A percentile compares a stretch with the other conserved stretches of the same genome.
These are phyloP conservation scores for Senna siamea DNA, from an alignment of 306 rosid species.

Conservation along the genomic window DNA sequence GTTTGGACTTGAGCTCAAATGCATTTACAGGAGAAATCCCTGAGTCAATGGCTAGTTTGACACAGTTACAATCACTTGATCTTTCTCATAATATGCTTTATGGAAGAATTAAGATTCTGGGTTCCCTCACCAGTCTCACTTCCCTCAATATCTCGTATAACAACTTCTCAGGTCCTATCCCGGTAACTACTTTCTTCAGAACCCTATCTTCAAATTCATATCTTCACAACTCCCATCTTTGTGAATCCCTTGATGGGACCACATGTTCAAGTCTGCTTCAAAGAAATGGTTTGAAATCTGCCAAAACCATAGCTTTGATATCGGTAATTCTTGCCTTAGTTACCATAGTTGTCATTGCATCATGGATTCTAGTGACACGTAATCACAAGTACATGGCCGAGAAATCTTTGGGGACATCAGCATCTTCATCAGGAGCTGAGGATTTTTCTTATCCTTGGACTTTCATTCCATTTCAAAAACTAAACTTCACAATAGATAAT, in stretches of 20 bases:
- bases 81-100: constrained; percentile 75
- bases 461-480: constrained; percentile 94
- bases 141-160: constrained; percentile 80
- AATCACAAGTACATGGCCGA: constrained; percentile 59
- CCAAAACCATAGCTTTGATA: constrained; percentile 68
- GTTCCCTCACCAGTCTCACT: constrained; percentile 81
- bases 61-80: constrained; percentile 84
- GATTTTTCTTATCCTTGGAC: constrained; percentile 99
- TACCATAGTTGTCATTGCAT: constrained; percentile 68
- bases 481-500: constrained; percentile 75
- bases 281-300: constrained; percentile 61
- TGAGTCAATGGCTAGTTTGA: constrained; percentile 64
- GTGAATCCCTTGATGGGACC: constrained; percentile 77
- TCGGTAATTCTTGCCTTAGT: constrained; percentile 63
- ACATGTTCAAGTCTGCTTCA: constrained; percentile 68
- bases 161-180: constrained; percentile 93
- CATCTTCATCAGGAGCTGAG: constrained; percentile 66
- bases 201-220: constrained; percentile 69
- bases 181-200: constrained; percentile 82
- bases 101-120: constrained; percentile 76
- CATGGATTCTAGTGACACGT: constrained; percentile 68
- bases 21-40: constrained; percentile 81
- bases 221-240: constrained; percentile 64
- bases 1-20: constrained; percentile 87
- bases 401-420: constrained; percentile 50